A percentile compares a stretch with the other conserved stretches of the same genome.
phyloP scores from a whole-genome alignment of 805 yeast species.

The Nakazawaea wickerhamii region DNA sequence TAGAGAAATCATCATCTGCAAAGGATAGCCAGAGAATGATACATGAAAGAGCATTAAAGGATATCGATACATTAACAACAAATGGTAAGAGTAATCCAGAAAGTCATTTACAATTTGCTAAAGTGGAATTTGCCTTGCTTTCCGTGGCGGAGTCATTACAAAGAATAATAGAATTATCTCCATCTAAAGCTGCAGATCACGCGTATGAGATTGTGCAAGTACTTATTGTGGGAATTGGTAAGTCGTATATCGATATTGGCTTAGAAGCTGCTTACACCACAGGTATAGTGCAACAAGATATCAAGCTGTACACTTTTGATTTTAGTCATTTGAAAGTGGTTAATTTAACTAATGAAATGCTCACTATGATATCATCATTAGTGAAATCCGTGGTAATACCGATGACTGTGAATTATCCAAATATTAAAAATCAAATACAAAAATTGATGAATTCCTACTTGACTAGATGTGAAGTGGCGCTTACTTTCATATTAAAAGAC shows the following conservation, averaged over 20 bases:
- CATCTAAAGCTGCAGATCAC: slow-evolving; percentile 54
- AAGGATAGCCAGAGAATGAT: slow-evolving; percentile 19
- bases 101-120: slow-evolving; percentile 31
- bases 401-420: slow-evolving; percentile 55
- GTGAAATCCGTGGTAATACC: slow-evolving; percentile 75
- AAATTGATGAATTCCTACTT: slow-evolving; percentile 58
- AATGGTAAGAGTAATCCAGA: slow-evolving; percentile 7
- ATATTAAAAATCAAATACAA: slow-evolving; percentile 52
- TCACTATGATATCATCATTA: slow-evolving; percentile 63
- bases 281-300: slow-evolving; percentile 23
- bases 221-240: slow-evolving; percentile 63
- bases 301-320: slow-evolving; percentile 27
- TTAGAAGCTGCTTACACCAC: slow-evolving; percentile 57
- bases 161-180: slow-evolving; percentile 67
- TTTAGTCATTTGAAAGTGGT: slow-evolving; percentile 46
- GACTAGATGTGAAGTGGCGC: slow-evolving; percentile 54
- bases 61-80: slow-evolving; percentile 8
- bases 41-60: slow-evolving; percentile 18
- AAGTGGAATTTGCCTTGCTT: slow-evolving; percentile 60
- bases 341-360: slow-evolving; percentile 49
- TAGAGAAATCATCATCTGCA: slow-evolving; percentile 37
- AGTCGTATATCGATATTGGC: slow-evolving; percentile 67
- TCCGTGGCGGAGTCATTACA: slow-evolving; percentile 74
- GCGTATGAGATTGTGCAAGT: slow-evolving; percentile 64
- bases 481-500: slow-evolving; percentile 59